These are phyloP conservation scores for Candida chilensis DNA, from an alignment of 805 yeast genomes.

Conservation along the genomic window DNA sequence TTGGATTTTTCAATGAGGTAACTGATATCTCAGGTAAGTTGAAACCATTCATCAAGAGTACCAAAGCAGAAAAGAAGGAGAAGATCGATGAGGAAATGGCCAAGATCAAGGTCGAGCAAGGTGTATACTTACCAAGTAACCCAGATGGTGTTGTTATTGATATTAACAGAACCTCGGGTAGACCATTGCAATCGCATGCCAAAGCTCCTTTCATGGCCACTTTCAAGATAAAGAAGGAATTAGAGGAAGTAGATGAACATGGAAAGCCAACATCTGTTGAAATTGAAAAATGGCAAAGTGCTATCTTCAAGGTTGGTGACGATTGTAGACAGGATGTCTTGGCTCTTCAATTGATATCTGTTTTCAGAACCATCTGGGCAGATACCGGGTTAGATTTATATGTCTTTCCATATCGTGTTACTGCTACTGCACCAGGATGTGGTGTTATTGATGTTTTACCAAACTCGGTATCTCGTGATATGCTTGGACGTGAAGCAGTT, in stretches of 20 bases:
- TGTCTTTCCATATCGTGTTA: slow-evolving; percentile 90
- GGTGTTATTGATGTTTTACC: slow-evolving; percentile 98
- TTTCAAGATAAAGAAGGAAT: slow-evolving; percentile 67
- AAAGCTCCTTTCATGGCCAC: slow-evolving; percentile 98
- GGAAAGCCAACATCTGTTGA: slow-evolving; percentile 21
- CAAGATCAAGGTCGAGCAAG: slow-evolving; percentile 59
- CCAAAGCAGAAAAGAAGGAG: slow-evolving; percentile 92
- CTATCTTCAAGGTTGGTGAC: slow-evolving; percentile 98
- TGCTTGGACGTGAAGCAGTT: slow-evolving; percentile 98
- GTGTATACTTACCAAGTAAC: slow-evolving; percentile 90
- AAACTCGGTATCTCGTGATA: slow-evolving; percentile 90
- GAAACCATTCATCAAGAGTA: slow-evolving; percentile 87
- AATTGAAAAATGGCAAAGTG: slow-evolving; percentile 79
- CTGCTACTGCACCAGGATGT: slow-evolving; percentile 99
- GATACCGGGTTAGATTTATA: slow-evolving; percentile 81
- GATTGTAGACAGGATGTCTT: slow-evolving; percentile 97
- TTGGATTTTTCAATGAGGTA: slow-evolving; percentile 82
- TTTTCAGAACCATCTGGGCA: slow-evolving; percentile 87
- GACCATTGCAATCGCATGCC: slow-evolving; percentile 95
- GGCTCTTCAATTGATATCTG: slow-evolving; percentile 84
- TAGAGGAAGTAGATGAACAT: slow-evolving; percentile 28
- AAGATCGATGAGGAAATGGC: slow-evolving; percentile 97
- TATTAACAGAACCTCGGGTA: slow-evolving; percentile 86
- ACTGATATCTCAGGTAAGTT: slow-evolving; percentile 91
- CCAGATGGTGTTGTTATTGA: slow-evolving; percentile 94